Percentiles rank a stretch among this genome's conserved stretches.
Evolutionary conservation across 768 basidiomycete species (phyloP).

Genomic region (Boletus rubescentipes): DNA sequence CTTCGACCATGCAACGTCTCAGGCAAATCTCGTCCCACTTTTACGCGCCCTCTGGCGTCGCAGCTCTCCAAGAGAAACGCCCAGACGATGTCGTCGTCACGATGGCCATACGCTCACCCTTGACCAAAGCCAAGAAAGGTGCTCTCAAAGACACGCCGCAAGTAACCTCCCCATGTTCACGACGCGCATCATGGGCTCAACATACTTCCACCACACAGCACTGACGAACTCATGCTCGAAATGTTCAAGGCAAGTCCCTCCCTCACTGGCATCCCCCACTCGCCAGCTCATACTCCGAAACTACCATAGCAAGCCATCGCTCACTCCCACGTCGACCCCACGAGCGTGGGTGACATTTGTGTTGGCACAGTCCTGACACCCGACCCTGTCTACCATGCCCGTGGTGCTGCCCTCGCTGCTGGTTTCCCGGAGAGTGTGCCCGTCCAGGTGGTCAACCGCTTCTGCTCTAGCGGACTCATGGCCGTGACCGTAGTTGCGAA

Average conservation of each 20-base stretch:
- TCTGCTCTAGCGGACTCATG: conserved; percentile 87
- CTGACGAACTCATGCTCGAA: conserved; percentile 77
- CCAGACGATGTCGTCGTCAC: conserved; percentile 83
- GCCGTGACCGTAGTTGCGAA: conserved; percentile 76
- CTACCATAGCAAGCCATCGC: conserved; percentile 53
- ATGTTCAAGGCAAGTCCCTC: conserved; percentile 62
- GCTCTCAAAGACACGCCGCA: conserved; percentile 69
- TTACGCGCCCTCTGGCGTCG: conserved; percentile 43
- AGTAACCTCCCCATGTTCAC: conserved; percentile 18
- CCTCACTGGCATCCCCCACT: background rate
- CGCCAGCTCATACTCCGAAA: background rate
- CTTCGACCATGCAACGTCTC: conserved; percentile 59
- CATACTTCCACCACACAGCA: conserved; percentile 40
- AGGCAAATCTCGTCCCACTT: conserved; percentile 66
- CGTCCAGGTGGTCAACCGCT: conserved; percentile 71
- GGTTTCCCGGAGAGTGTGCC: conserved; percentile 80
- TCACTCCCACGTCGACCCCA: conserved; percentile 59
- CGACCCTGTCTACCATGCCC: conserved; percentile 65
- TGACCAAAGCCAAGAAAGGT: conserved; percentile 77
- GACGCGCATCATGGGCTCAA: conserved; percentile 9
- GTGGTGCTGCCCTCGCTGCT: conserved; percentile 74
- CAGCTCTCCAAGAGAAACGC: conserved; percentile 53
- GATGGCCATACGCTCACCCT: conserved; percentile 72
- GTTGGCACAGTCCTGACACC: conserved; percentile 75
- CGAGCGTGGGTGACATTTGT: conserved; percentile 71